Conservation (phyloP, 164 flowering plant species). For the Vitis cinerea region DNA sequence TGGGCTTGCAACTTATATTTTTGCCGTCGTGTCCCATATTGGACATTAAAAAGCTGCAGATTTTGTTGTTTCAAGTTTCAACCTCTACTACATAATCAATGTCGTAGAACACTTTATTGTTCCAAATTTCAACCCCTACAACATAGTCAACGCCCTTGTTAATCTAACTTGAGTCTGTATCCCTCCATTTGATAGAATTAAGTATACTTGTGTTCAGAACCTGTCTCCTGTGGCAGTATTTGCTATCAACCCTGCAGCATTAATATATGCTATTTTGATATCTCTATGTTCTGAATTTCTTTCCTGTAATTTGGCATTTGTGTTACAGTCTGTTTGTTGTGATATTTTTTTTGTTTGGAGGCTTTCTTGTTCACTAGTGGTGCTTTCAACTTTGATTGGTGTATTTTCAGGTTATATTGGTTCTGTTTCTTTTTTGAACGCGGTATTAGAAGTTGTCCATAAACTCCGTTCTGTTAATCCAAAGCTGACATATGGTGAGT, state of each 20-base stretch:
- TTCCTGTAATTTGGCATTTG: neutral
- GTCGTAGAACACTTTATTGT: no score
- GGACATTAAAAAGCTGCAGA: no score
- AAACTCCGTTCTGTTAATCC: slow-evolving; percentile 89
- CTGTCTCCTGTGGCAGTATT: neutral
- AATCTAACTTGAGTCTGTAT: neutral
- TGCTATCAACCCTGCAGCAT: neutral
- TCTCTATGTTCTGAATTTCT: neutral
- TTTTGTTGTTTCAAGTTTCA: no score
- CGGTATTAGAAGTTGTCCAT: slow-evolving; percentile 73
- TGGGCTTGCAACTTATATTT: no score
- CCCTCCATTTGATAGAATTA: neutral
- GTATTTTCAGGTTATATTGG: slow-evolving; percentile 89
- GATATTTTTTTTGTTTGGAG: neutral
- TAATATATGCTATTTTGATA: neutral
- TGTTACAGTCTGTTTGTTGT: neutral
- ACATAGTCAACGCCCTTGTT: no score
- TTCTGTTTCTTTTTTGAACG: slow-evolving; percentile 84
- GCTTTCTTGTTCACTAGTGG: slow-evolving; percentile 6
- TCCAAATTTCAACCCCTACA: no score
- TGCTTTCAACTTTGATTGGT: neutral
- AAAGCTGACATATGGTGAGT: slow-evolving; percentile 77
- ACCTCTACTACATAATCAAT: no score
- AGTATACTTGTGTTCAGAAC: neutral
- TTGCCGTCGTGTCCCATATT: no score